Conservation (phyloP, 1,284 basidiomycete genomes). For the Ceratobasidium sp. region DNA sequence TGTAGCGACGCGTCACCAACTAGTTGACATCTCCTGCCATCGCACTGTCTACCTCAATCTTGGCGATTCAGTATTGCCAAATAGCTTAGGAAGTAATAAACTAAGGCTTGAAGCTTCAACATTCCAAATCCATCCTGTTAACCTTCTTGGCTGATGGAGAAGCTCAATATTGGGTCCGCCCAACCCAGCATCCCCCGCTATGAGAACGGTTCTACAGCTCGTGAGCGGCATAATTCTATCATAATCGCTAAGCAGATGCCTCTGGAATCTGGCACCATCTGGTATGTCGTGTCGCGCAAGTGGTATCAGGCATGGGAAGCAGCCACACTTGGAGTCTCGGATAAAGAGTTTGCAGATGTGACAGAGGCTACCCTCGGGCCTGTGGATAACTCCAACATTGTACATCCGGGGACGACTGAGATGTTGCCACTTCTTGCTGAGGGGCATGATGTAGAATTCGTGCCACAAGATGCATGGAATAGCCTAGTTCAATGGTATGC, state of each 20-base stretch:
- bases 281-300: slow-evolving; percentile 75
- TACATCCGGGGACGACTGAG: slow-evolving; percentile 56
- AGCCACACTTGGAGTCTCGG: slow-evolving; percentile 69
- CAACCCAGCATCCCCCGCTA: too few species aligned
- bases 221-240: slow-evolving; percentile 64
- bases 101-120: too few species aligned
- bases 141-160: too few species aligned
- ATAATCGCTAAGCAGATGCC: slow-evolving; percentile 58
- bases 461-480: slow-evolving; percentile 79
- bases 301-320: slow-evolving; percentile 83
- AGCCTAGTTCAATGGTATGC: slow-evolving; percentile 73
- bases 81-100: too few species aligned
- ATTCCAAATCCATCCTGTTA: too few species aligned
- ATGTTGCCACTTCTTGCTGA: slow-evolving; percentile 49
- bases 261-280: slow-evolving; percentile 74
- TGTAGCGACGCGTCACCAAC: too few species aligned
- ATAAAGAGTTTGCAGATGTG: slow-evolving; percentile 46
- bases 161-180: too few species aligned
- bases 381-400: slow-evolving; percentile 76
- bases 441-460: slow-evolving; percentile 82
- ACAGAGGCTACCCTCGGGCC: slow-evolving; percentile 66
- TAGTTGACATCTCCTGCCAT: too few species aligned
- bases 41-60: too few species aligned
- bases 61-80: too few species aligned
- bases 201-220: slow-evolving; percentile 50